phyloP scores from a whole-genome alignment of 164 flowering plant species.

The Paratinospora sagittata region DNA sequence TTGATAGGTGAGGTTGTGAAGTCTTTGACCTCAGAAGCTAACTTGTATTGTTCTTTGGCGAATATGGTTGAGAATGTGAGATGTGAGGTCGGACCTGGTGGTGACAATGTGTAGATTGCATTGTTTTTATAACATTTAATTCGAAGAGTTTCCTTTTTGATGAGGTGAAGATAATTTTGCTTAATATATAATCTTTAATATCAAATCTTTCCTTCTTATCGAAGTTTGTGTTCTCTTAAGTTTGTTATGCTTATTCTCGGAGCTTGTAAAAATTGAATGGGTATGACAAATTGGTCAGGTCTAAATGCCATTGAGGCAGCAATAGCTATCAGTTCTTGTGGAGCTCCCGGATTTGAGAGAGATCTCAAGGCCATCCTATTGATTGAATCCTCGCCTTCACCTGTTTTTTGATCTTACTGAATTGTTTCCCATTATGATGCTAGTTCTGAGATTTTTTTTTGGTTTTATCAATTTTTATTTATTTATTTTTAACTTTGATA shows the following conservation, averaged over 20 bases:
- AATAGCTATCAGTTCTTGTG: neutral
- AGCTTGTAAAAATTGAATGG: neutral
- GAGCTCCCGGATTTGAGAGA: too few species aligned
- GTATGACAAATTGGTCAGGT: neutral
- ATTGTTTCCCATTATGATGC: too few species aligned
- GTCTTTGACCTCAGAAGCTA: constrained; percentile 53
- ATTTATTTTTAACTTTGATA: too few species aligned
- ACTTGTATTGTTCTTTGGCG: constrained; percentile 45
- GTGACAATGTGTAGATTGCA: neutral
- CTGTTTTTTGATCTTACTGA: neutral
- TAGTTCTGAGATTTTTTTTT: too few species aligned
- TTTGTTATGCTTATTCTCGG: neutral
- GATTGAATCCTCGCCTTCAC: neutral
- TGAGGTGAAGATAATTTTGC: neutral
- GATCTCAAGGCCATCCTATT: neutral
- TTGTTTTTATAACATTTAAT: neutral
- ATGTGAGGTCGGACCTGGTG: constrained; percentile 16
- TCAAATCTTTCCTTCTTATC: neutral
- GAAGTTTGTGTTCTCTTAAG: neutral
- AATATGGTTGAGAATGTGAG: constrained; percentile 41
- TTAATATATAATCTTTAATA: neutral
- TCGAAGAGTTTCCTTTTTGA: neutral
- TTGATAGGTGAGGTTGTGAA: constrained; percentile 39
- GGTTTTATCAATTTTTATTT: too few species aligned
- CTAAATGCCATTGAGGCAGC: neutral